Base-by-base conservation (phyloP, 768 basidiomycete species). In the Leccinellum albellum region DNA sequence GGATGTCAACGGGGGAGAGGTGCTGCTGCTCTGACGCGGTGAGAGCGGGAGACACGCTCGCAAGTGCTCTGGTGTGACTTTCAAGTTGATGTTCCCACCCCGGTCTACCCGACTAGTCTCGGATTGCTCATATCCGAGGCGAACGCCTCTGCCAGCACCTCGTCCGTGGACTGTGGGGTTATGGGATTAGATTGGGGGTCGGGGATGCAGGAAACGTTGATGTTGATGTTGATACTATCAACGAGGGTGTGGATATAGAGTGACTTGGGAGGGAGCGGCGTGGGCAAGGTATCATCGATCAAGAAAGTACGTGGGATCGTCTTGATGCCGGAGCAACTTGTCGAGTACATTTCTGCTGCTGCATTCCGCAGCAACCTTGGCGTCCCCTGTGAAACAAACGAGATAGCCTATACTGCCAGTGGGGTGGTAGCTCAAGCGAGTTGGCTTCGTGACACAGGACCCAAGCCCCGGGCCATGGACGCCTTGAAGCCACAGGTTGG, bases 261-360 rank as follows among this genome's bases (percentile, higher is more conserved):
- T n/a, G 54, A 50, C n/a, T 50, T 14, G 14, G 55, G 15, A n/a
- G 58, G 12, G 53, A 57, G 55, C 51, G 61, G 47, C 50, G 57
- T 44, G 31, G 60, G 4, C 1, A 32, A 56, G 59, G 59, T n/a
- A 54, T 66, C n/a, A 40, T 20, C 46, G 55, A 40, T 20, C 46
- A 54, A 83, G 55, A 75, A 84, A 86, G 65, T 84, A 87, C 62
- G 89, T 67, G 1, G 87, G 87, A 67, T 90, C 87, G 51, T 88
- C 85, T 69, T 89, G 81, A 57, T 87, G 82, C 57, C 78, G 62
- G 35, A 89, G 66, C 33, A 90, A 68, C 65, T 91, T 88, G 46
- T 86, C 81, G 50, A 90, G 73, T 6, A 89, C 73, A 23, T 72
- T 76, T 54, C 77, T 77, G 57, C 81, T 75, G 50, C 78, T 83